Base-by-base conservation (phyloP, 169 alveolate genomes). In the Plasmodium cynomolgi region DNA sequence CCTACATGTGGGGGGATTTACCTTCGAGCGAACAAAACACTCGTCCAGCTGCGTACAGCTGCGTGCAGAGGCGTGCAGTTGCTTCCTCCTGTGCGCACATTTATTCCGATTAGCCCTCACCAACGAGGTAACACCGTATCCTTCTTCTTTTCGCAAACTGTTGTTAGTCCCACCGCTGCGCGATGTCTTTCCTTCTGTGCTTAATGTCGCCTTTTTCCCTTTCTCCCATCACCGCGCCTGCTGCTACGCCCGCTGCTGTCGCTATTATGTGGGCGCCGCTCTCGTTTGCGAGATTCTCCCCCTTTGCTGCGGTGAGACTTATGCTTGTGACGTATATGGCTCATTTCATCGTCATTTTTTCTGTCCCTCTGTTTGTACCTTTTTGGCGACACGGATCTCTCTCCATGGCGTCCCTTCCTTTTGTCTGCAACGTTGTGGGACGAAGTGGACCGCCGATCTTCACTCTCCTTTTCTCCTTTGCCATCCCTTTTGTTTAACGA, bases 341-440 rank as follows among this genome's bases (percentile, higher is more conserved):
- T 83, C 39, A 44, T 83, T 71, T 68, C 54, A 34, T 82, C 94
- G 37, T 71, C 41, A 29, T 54, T 13, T 31, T 31, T 31, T 68
- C 47, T 74, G 15, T 50, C 93, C 62, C 83, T 68, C 44, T 71
- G 23, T 26, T 23, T 79, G 91, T 62, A 13, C 29, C 85, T 84
- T 54, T 88, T 54, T 77, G 84, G 84, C 23, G 84, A 72, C 44
- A 91, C 71, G 4, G 58, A 83, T 33, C 95, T 92, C 37, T 93
- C 79, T 39, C 79, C 91, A 26, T 41, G 37, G 20, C 84, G 84
- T 26, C 92, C 31, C 41, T 75, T 79, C 17, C 41, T 85, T 62
- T 54, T 62, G 4, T 54, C 74, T 37, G 37, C 83, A 56, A 58
- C 68, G 34, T 33, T 29, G 37, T 50, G 68, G 39, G 83, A 31